Evolutionary conservation across 176 grass and related monocot genomes (phyloP), one percentile per base, ranked within the genome.

Genomic region (Carex kokanica): DNA sequence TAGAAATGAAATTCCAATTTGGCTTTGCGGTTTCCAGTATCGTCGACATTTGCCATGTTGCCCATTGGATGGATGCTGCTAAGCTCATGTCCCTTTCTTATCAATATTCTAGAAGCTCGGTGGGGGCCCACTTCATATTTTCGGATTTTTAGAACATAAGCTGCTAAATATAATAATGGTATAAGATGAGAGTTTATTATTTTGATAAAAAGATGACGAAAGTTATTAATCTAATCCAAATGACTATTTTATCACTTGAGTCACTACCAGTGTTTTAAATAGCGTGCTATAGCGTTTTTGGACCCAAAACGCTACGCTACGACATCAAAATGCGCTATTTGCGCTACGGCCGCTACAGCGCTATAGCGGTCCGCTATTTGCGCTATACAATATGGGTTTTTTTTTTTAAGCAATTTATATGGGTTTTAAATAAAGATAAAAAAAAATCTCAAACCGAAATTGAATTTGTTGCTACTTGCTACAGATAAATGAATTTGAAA

Each of bases 1-100:
- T 32, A 25, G 73, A 78, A 55, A 78, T 32, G 51, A 55, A 55
- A 78, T 78, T 55, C 73, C 73, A 78, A 18, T 78, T 77, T 25
- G 51, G 49, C 12, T 32, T 78, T 78, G 73, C 1, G 13, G 73
- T 56, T 78, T 25, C 51, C 49, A 25, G 6, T 34, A 55, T 32
- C 24, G 17, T 56, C 13, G 56, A 56, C 73, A 34, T 15, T 74
- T 55, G 73, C 15, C 73, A 31, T 56, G 73, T 31, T 78, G 47
- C 23, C 73, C 23, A 75, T 23, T 29, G 24, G 47, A 17, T 77
- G 24, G 56, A 15, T 78, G 51, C 25, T 78, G 55, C 3, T 9
- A 56, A 6, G 73, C 14, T 56, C 25, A 16, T 78, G 73, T 56
- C 73, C 14, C 45, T 78, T 78, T 56, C 73, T 78, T 55, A 78